A percentile compares a stretch with the other conserved stretches of the same genome.
Evolutionary conservation across 495 filamentous ascomycete species (phyloP).

Genomic region (Geopyxis carbonaria): DNA sequence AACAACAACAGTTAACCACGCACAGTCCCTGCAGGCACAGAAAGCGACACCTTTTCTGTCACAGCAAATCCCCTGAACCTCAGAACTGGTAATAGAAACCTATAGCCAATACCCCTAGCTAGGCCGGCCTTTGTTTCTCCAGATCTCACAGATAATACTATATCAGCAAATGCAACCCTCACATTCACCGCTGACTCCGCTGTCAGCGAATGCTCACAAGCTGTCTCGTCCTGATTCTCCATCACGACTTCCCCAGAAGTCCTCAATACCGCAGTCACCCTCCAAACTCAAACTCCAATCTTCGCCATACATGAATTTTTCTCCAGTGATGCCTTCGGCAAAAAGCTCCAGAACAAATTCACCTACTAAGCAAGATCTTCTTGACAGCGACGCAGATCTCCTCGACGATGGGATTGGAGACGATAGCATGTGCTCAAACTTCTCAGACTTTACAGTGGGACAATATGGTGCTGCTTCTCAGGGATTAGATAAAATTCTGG

Average conservation of each 20-base stretch:
- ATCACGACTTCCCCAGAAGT: not conserved
- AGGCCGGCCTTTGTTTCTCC: too few species aligned
- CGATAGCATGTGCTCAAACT: conserved; percentile 22
- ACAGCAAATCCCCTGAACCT: too few species aligned
- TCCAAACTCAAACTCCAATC: conserved; percentile 27
- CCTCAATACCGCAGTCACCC: conserved; percentile 2
- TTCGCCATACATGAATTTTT: conserved; percentile 5
- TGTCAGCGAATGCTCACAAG: not conserved
- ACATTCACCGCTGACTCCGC: conserved; percentile 3
- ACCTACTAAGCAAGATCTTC: not conserved
- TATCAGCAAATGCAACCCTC: too few species aligned
- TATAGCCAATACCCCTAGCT: too few species aligned
- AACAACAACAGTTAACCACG: too few species aligned
- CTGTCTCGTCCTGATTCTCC: not conserved
- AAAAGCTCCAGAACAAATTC: not conserved
- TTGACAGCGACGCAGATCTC: not conserved
- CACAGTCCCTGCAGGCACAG: too few species aligned
- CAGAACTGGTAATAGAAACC: too few species aligned
- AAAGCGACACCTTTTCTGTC: too few species aligned
- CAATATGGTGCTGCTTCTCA: conserved; percentile 6
- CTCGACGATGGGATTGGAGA: conserved; percentile 10
- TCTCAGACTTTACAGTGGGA: conserved; percentile 15
- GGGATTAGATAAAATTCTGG: conserved; percentile 3
- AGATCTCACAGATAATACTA: too few species aligned
- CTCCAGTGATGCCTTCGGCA: not conserved